phyloP scores from a whole-genome alignment of 495 filamentous ascomycete genomes.

The Pseudotulostoma volvatum region DNA sequence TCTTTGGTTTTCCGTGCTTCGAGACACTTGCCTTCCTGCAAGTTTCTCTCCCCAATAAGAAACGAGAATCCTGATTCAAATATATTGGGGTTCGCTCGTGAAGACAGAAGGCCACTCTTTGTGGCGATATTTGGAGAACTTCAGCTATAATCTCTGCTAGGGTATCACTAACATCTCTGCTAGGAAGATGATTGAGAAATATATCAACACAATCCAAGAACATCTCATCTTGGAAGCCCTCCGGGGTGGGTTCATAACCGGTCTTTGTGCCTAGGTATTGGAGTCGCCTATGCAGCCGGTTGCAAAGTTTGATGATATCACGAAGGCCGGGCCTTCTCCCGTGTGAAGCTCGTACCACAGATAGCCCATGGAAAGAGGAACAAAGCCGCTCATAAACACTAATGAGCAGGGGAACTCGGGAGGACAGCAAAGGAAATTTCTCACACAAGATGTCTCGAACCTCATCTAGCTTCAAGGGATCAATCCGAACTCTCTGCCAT shows the following conservation, averaged over 20 bases:
- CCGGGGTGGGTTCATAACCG: constrained; percentile 56
- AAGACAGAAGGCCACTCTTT: constrained; percentile 56
- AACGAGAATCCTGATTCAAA: constrained; percentile 35
- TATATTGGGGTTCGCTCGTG: constrained; percentile 48
- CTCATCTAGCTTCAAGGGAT: constrained; percentile 51
- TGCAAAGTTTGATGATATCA: constrained; percentile 83
- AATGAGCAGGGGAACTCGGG: constrained; percentile 54
- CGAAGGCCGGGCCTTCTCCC: constrained; percentile 44
- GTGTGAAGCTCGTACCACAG: constrained; percentile 30
- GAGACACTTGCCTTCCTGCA: constrained; percentile 18
- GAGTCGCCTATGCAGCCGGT: constrained; percentile 47
- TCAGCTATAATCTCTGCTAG: constrained; percentile 58
- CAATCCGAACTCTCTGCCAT: constrained; percentile 60
- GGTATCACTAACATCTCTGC: constrained; percentile 38
- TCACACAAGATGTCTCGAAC: constrained; percentile 53
- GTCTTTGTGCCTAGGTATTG: constrained; percentile 43
- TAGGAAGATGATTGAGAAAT: constrained; percentile 66
- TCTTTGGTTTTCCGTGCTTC: background rate
- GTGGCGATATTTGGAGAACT: constrained; percentile 67
- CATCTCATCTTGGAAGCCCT: constrained; percentile 61
- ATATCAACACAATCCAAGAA: constrained; percentile 83
- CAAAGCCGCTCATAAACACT: constrained; percentile 56
- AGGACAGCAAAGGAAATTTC: constrained; percentile 51
- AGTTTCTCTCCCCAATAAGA: constrained; percentile 53
- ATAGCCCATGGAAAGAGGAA: constrained; percentile 29